phyloP scores from a whole-genome alignment of 257 asterid genomes.

The Scutellaria baicalensis region DNA sequence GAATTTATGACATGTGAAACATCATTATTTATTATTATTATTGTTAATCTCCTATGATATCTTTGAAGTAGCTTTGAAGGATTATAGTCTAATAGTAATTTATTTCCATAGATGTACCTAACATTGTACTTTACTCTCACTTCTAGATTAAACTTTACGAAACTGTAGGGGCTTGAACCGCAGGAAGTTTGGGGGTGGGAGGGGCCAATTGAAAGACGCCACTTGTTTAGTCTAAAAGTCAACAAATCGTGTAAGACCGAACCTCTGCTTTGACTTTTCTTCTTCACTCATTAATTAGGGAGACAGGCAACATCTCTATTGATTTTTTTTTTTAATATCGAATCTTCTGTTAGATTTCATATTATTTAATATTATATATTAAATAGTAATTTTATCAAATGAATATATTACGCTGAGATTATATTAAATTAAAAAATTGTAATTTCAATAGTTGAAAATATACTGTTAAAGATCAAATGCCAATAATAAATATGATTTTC shows the following conservation, averaged over 20 bases:
- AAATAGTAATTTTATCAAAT: no score
- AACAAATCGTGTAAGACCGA: slow-evolving; percentile 18
- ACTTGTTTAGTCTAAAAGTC: slow-evolving; percentile 1
- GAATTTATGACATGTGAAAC: no score
- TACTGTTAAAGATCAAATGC: no score
- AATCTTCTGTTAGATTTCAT: no score
- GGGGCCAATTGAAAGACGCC: slow-evolving; percentile 1
- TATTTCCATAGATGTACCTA: not conserved
- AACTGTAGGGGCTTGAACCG: not conserved
- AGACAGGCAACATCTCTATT: no score
- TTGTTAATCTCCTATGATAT: not conserved
- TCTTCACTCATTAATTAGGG: not conserved
- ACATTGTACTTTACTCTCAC: slow-evolving; percentile 4
- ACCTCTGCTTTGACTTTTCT: slow-evolving; percentile 19
- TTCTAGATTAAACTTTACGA: not conserved
- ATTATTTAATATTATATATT: no score
- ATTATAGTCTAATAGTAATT: not conserved
- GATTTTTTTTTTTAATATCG: no score
- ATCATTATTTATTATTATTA: not conserved
- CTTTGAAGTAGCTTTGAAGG: not conserved
- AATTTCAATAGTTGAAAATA: no score
- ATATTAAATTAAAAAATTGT: no score
- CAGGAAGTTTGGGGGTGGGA: not conserved
- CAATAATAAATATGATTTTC: no score
- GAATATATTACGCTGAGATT: no score